These are phyloP conservation scores for Cryptomeria japonica DNA, from an alignment of 75 land plant genomes.

Conservation along the genomic window DNA sequence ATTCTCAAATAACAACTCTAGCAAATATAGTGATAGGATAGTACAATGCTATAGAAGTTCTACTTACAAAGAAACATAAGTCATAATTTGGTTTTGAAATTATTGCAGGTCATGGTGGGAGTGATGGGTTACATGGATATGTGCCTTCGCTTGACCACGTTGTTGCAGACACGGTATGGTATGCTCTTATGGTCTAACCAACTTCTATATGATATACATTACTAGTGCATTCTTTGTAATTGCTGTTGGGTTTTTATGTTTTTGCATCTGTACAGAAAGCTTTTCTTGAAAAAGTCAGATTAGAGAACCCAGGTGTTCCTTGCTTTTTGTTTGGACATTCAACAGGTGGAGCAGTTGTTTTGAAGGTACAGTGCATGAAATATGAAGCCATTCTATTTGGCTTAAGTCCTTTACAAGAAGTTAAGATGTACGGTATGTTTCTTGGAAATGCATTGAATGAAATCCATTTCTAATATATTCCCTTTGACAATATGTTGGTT, in stretches of 20 bases:
- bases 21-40: neutral
- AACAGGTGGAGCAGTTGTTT: slow-evolving; percentile 94
- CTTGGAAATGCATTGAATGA: neutral
- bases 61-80: neutral
- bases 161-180: slow-evolving; percentile 78
- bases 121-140: slow-evolving; percentile 98
- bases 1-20: neutral
- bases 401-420: neutral
- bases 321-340: slow-evolving; percentile 96
- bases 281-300: slow-evolving; percentile 59
- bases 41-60: neutral
- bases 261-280: slow-evolving; percentile 33
- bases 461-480: neutral
- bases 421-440: neutral
- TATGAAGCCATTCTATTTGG: neutral
- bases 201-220: neutral
- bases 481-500: neutral
- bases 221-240: neutral
- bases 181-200: neutral
- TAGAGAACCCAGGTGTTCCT: slow-evolving; percentile 75
- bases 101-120: slow-evolving; percentile 95
- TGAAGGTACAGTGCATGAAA: slow-evolving; percentile 60
- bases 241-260: neutral
- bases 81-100: neutral
- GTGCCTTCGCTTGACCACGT: slow-evolving; percentile 95